Percentiles rank a stretch among this genome's conserved stretches.
These are phyloP conservation scores for Pholiota microspora DNA, from an alignment of 768 basidiomycete genomes.

Conservation along the genomic window DNA sequence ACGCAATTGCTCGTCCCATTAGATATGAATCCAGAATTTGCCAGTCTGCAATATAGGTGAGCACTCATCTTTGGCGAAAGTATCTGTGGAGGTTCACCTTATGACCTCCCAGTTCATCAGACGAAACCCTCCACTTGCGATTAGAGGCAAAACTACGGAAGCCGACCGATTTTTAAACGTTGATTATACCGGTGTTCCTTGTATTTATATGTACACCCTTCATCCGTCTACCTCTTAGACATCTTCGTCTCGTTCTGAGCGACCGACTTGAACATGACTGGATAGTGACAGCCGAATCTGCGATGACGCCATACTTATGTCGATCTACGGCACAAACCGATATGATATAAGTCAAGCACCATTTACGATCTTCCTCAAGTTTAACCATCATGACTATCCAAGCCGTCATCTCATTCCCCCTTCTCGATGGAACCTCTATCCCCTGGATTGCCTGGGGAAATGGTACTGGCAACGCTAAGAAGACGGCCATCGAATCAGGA, in stretches of 20 bases:
- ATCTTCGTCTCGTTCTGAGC: too few species aligned
- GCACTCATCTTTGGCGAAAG: too few species aligned
- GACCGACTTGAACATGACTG: too few species aligned
- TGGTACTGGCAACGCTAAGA: conserved; percentile 33
- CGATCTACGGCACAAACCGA: too few species aligned
- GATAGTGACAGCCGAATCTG: too few species aligned
- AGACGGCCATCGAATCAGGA: conserved; percentile 29
- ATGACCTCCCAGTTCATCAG: conserved; percentile 33
- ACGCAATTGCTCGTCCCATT: conserved; percentile 17
- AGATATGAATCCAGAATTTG: conserved; percentile 18
- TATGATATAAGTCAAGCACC: too few species aligned
- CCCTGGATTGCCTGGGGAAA: conserved; percentile 55
- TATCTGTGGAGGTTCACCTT: too few species aligned
- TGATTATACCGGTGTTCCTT: too few species aligned
- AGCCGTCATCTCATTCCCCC: conserved; percentile 15
- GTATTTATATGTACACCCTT: too few species aligned
- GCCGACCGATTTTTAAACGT: conserved; percentile 15
- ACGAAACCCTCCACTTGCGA: conserved; percentile 37
- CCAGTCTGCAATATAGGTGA: conserved; percentile 34
- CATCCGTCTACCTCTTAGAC: too few species aligned
- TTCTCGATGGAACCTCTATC: conserved; percentile 32
- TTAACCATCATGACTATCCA: not conserved
- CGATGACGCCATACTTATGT: too few species aligned
- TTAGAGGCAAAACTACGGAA: conserved; percentile 43
- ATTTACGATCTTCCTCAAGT: not conserved